phyloP scores from a whole-genome alignment of 1,284 basidiomycete genomes.

The Sanghuangporus sanghuang region DNA sequence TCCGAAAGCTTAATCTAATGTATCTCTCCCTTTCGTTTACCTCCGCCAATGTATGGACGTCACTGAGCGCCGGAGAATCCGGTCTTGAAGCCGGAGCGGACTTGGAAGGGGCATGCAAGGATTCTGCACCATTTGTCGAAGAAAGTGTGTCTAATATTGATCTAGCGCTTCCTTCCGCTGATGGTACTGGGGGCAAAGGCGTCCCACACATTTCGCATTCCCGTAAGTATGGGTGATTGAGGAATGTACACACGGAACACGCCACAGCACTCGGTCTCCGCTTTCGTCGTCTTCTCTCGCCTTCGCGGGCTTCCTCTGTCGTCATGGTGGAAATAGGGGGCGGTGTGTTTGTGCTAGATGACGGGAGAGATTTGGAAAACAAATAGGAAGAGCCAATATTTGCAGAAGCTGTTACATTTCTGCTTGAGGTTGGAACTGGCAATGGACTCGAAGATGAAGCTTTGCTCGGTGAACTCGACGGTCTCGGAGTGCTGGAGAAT shows the following conservation, averaged over 20 bases:
- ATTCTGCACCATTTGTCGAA: constrained; percentile 15
- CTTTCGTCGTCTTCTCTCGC: constrained; percentile 2
- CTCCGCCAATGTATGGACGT: constrained; percentile 29
- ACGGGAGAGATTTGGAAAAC: constrained; percentile 13
- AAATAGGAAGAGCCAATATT: background rate
- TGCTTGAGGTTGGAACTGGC: background rate
- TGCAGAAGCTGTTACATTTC: background rate
- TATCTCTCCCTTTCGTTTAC: constrained; percentile 31
- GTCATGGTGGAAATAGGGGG: constrained; percentile 1
- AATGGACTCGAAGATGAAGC: background rate
- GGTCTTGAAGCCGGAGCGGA: constrained; percentile 60
- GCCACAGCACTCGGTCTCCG: constrained; percentile 33
- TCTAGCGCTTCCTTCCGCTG: background rate
- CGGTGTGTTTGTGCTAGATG: constrained; percentile 11
- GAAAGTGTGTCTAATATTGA: background rate
- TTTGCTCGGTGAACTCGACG: constrained; percentile 5
- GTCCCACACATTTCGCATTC: constrained; percentile 89
- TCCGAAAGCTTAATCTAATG: constrained; percentile 83
- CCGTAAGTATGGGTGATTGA: constrained; percentile 76
- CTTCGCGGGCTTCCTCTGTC: background rate
- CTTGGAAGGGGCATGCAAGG: constrained; percentile 33
- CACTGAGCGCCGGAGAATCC: constrained; percentile 39
- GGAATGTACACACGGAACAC: constrained; percentile 89
- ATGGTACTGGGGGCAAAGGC: constrained; percentile 54
- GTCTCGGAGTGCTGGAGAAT: constrained; percentile 24